These are phyloP conservation scores for Carex arenaria DNA, from an alignment of 202 grass and related monocot genomes.

Conservation along the genomic window DNA sequence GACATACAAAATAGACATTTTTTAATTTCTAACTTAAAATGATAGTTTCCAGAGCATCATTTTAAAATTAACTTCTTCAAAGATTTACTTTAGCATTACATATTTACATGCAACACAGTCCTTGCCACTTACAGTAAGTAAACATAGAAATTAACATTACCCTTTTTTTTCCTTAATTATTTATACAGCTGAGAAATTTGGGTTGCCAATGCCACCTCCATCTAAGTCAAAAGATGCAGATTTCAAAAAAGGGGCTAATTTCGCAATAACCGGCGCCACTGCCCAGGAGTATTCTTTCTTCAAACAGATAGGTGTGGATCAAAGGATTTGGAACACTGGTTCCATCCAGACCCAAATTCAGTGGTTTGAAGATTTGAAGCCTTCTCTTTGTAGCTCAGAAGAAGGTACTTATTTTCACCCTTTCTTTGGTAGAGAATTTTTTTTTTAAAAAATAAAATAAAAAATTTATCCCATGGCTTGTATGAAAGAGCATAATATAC, in stretches of 20 bases:
- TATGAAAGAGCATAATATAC: not conserved
- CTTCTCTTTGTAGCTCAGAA: conserved; percentile 57
- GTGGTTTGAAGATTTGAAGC: conserved; percentile 74
- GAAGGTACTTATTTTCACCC: conserved; percentile 31
- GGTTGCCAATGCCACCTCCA: conserved; percentile 74
- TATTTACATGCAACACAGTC: not conserved
- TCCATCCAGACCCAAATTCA: conserved; percentile 76
- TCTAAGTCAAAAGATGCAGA: conserved; percentile 44
- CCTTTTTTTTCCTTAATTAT: not conserved
- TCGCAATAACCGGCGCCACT: conserved; percentile 83
- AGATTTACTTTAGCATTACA: not conserved
- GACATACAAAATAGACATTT: conserved; percentile 6
- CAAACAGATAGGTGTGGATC: conserved; percentile 54
- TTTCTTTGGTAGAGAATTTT: not conserved
- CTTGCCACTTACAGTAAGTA: not conserved
- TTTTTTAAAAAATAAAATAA: not conserved
- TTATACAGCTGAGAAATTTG: conserved; percentile 62
- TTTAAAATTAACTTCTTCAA: not conserved
- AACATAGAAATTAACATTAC: not conserved
- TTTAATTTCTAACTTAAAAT: not conserved
- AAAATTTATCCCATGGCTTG: not conserved
- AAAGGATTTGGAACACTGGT: conserved; percentile 68
- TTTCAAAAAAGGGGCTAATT: conserved; percentile 84
- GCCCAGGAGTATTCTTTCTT: conserved; percentile 78
- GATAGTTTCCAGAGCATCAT: not conserved